phyloP scores from a whole-genome alignment of 306 rosid genomes.

The Fragaria nilgerrensis region DNA sequence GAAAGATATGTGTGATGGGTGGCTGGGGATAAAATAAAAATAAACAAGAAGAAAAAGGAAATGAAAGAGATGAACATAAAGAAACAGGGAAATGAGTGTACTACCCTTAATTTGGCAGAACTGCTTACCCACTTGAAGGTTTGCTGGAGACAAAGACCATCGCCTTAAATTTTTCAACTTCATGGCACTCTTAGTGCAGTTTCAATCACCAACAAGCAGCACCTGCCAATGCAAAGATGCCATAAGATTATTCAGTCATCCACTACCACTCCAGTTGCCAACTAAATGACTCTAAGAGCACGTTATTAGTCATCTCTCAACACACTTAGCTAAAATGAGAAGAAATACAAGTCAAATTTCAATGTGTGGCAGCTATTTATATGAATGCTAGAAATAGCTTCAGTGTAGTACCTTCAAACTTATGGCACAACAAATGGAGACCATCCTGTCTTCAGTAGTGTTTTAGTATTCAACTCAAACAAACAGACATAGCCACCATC shows the following conservation, averaged over 20 bases:
- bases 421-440: not conserved
- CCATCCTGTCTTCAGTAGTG: not conserved
- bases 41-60: not conserved
- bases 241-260: not conserved
- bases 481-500: not conserved
- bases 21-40: not conserved
- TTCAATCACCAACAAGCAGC: not conserved
- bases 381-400: not conserved
- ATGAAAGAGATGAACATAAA: not conserved
- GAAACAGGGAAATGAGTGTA: not conserved
- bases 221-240: not conserved
- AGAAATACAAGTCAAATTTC: not conserved
- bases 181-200: not conserved
- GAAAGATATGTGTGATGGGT: not conserved
- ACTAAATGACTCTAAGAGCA: not conserved
- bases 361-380: not conserved
- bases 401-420: not conserved
- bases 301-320: not conserved
- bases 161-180: not conserved
- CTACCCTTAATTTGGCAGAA: not conserved
- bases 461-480: not conserved
- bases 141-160: not conserved
- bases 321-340: not conserved
- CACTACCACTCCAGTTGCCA: not conserved
- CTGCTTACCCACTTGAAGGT: not conserved